Conservation (phyloP, 2,329 filamentous ascomycete species). For the Rutstroemia sp. region DNA sequence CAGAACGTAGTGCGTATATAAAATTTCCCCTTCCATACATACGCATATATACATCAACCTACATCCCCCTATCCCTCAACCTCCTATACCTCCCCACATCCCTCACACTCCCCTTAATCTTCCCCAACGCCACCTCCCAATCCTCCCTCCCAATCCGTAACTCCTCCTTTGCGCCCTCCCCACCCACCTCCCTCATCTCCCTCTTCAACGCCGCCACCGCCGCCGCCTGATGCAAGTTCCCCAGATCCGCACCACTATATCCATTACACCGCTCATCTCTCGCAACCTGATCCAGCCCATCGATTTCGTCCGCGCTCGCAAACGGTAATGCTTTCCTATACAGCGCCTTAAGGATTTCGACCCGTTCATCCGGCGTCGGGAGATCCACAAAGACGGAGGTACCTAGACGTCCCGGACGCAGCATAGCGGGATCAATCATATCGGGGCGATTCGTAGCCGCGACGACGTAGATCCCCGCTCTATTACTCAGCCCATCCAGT, state of each 20-base stretch:
- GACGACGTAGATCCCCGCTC: conserved; percentile 86
- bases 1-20: background rate
- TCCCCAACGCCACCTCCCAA: conserved; percentile 29
- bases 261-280: conserved; percentile 59
- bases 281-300: conserved; percentile 56
- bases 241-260: conserved; percentile 65
- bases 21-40: background rate
- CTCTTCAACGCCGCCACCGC: conserved; percentile 30
- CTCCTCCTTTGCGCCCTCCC: conserved; percentile 7
- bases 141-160: conserved; percentile 24
- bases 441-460: conserved; percentile 93
- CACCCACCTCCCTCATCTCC: conserved; percentile 16
- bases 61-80: conserved; percentile 31
- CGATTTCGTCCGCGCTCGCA: conserved; percentile 42
- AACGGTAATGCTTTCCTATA: conserved; percentile 46
- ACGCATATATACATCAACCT: background rate
- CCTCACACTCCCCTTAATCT: conserved; percentile 30
- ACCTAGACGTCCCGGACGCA: conserved; percentile 83
- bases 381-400: conserved; percentile 86
- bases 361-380: conserved; percentile 69
- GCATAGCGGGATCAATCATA: conserved; percentile 93
- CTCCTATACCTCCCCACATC: conserved; percentile 30
- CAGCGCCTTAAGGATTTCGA: conserved; percentile 73
- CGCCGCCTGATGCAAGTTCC: conserved; percentile 39
- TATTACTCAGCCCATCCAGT: conserved; percentile 74